A percentile compares a stretch with the other conserved stretches of the same genome.
These are phyloP conservation scores for Ceratocystis harringtonii DNA, from an alignment of 2,329 filamentous ascomycete genomes.

Conservation along the genomic window DNA sequence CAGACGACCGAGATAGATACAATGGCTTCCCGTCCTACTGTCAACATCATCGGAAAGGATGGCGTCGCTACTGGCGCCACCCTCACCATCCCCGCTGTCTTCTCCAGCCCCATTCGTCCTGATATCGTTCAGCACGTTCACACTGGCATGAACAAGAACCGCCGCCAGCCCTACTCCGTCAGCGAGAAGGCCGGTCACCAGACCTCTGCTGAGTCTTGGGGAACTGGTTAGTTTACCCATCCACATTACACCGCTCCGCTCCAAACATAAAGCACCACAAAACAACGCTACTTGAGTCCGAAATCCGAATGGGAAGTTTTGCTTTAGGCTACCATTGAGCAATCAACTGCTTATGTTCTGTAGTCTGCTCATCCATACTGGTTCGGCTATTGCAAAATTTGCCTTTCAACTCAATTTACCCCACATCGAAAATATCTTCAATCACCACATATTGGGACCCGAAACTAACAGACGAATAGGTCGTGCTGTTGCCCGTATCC, in stretches of 20 bases:
- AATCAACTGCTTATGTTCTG: not conserved
- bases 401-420: not conserved
- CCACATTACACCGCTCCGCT: not conserved
- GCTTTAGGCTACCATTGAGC: not conserved
- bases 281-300: not conserved
- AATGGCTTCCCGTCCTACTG: constrained; percentile 95
- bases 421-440: constrained; percentile 8
- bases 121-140: constrained; percentile 99
- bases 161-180: constrained; percentile 97
- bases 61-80: constrained; percentile 80
- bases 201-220: constrained; percentile 99
- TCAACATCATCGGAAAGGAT: constrained; percentile 93
- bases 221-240: constrained; percentile 63
- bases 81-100: constrained; percentile 88
- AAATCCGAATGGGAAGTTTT: not conserved
- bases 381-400: not conserved
- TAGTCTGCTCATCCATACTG: not conserved
- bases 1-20: constrained; percentile 27
- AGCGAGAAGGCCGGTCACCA: constrained; percentile 99
- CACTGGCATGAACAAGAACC: constrained; percentile 99
- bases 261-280: not conserved
- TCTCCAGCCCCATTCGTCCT: constrained; percentile 91
- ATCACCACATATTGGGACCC: not conserved
- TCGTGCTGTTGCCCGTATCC: constrained; percentile 99
- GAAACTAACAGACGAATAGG: constrained; percentile 36